Evolutionary conservation across 495 filamentous ascomycete genomes (phyloP).

Genomic region (Venustampulla echinocandica): DNA sequence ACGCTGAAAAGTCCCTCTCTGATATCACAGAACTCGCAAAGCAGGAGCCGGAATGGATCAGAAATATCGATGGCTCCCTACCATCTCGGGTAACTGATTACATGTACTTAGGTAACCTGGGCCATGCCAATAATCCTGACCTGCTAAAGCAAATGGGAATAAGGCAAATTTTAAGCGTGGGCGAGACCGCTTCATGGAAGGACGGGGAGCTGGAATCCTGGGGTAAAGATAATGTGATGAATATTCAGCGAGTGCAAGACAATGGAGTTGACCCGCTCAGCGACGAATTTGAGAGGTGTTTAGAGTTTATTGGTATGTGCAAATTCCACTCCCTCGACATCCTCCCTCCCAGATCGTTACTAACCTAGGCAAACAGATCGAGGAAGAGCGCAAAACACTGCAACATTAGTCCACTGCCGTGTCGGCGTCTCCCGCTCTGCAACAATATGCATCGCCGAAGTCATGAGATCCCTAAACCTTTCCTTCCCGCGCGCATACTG

Average conservation of each 20-base stretch:
- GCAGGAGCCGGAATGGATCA: conserved; percentile 68
- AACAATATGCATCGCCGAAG: conserved; percentile 96
- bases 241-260: conserved; percentile 80
- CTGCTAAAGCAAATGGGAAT: conserved; percentile 75
- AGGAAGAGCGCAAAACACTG: conserved; percentile 62
- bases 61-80: conserved; percentile 78
- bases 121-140: conserved; percentile 87
- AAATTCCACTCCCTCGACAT: conserved; percentile 4
- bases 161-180: conserved; percentile 82
- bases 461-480: conserved; percentile 71
- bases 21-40: conserved; percentile 37
- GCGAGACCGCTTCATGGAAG: conserved; percentile 77
- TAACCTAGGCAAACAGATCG: conserved; percentile 45
- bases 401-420: conserved; percentile 94
- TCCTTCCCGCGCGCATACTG: conserved; percentile 94
- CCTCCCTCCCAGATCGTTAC: background rate
- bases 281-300: conserved; percentile 75
- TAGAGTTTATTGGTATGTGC: conserved; percentile 81
- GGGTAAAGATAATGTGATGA: conserved; percentile 65
- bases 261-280: conserved; percentile 92
- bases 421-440: conserved; percentile 92
- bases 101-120: conserved; percentile 90
- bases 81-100: conserved; percentile 86
- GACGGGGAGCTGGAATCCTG: conserved; percentile 57
- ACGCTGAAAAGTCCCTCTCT: conserved; percentile 26